Conservation (phyloP, 2,329 filamentous ascomycete genomes). For the Sclerotinia borealis region DNA sequence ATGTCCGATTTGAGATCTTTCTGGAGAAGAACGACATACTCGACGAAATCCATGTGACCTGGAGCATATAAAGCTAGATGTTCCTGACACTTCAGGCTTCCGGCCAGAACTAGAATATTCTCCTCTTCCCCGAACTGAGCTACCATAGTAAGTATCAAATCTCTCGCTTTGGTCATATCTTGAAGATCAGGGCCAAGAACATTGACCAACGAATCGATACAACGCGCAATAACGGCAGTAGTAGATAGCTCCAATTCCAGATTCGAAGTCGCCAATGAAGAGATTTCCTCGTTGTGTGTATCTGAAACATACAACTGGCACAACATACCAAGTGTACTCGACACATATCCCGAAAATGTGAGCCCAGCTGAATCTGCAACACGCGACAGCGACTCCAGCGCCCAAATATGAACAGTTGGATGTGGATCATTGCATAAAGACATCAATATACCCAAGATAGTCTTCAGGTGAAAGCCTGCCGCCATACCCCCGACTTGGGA, state of each 20-base stretch:
- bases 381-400: constrained; percentile 77
- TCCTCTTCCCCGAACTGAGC: constrained; percentile 74
- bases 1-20: constrained; percentile 66
- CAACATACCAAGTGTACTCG: constrained; percentile 86
- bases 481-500: constrained; percentile 97
- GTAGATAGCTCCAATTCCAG: constrained; percentile 81
- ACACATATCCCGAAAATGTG: constrained; percentile 85
- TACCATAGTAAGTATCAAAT: constrained; percentile 83
- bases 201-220: constrained; percentile 92
- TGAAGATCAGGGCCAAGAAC: constrained; percentile 93
- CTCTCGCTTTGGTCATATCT: constrained; percentile 83
- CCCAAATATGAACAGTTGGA: constrained; percentile 93
- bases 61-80: constrained; percentile 90
- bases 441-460: constrained; percentile 96
- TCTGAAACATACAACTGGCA: constrained; percentile 90
- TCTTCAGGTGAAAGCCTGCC: constrained; percentile 91
- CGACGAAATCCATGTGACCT: constrained; percentile 73
- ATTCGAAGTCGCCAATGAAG: constrained; percentile 78
- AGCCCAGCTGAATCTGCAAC: constrained; percentile 89
- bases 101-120: constrained; percentile 63
- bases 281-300: constrained; percentile 79
- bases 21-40: constrained; percentile 80
- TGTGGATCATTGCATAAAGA: constrained; percentile 94
- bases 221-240: constrained; percentile 74
- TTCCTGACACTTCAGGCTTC: constrained; percentile 77